A percentile compares a stretch with the other conserved stretches of the same genome.
These are phyloP conservation scores for Phytophthora tentaculata DNA, from an alignment of 352 stramenopile species.

Conservation along the genomic window DNA sequence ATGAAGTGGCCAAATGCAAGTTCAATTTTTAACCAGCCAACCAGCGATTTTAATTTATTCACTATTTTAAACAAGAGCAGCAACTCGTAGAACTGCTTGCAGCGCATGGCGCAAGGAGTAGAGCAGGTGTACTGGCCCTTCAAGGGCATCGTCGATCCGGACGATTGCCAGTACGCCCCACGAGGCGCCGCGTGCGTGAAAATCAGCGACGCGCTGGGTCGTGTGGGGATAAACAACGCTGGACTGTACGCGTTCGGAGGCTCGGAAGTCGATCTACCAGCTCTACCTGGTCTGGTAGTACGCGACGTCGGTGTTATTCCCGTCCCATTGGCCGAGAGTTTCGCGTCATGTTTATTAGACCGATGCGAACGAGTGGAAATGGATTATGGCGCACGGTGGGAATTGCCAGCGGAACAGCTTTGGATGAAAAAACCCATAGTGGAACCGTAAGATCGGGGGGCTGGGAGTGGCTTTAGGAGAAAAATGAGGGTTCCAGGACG, in stretches of 20 bases:
- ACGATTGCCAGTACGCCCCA: conserved; percentile 5
- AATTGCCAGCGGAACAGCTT: not conserved
- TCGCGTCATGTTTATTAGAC: conserved; percentile 2
- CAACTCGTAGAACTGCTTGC: too few species aligned
- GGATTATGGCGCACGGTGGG: not conserved
- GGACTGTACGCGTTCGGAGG: conserved; percentile 8
- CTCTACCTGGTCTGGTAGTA: conserved; percentile 16
- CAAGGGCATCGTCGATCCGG: conserved; percentile 1
- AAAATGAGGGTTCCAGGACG: conserved; percentile 14
- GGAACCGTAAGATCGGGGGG: conserved; percentile 8
- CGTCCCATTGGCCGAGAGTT: conserved; percentile 10
- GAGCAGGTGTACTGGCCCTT: not conserved
- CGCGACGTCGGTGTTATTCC: conserved; percentile 8
- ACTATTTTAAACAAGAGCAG: not conserved
- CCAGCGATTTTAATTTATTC: not conserved
- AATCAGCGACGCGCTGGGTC: conserved; percentile 14
- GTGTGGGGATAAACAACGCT: not conserved
- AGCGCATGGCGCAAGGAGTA: not conserved
- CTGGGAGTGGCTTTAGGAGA: conserved; percentile 1
- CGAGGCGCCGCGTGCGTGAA: conserved; percentile 8
- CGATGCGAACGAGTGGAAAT: not conserved
- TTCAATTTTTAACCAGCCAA: not conserved
- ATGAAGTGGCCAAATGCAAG: not conserved
- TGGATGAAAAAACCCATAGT: conserved; percentile 23
- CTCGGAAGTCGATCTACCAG: conserved; percentile 1